These are phyloP conservation scores for Microsporum canis DNA, from an alignment of 2,329 filamentous ascomycete species.

Conservation along the genomic window DNA sequence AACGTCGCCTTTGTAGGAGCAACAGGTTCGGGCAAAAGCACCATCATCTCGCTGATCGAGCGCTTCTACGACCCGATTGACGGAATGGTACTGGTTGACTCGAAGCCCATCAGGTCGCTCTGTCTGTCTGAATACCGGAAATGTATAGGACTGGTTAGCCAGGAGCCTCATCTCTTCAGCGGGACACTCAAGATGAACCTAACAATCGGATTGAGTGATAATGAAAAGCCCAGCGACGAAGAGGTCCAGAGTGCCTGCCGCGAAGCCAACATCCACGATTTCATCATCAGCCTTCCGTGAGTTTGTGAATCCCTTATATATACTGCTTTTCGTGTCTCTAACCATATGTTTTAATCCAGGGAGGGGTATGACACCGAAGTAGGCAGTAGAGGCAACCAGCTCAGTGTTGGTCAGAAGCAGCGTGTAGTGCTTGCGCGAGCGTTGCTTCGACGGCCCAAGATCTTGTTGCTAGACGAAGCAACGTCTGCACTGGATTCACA, in stretches of 20 bases:
- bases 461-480: slow-evolving; percentile 46
- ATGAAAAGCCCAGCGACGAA: slow-evolving; percentile 48
- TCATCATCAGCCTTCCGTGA: slow-evolving; percentile 36
- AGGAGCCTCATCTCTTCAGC: slow-evolving; percentile 66
- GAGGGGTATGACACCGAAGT: slow-evolving; percentile 37
- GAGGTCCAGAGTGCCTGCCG: slow-evolving; percentile 53
- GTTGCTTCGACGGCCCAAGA: slow-evolving; percentile 38
- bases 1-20: slow-evolving; percentile 51
- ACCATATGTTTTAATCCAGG: neutral
- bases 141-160: slow-evolving; percentile 62
- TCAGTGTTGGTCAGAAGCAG: slow-evolving; percentile 44
- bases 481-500: slow-evolving; percentile 51
- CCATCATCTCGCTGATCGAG: slow-evolving; percentile 61
- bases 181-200: slow-evolving; percentile 62
- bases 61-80: slow-evolving; percentile 59
- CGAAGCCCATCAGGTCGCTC: slow-evolving; percentile 59
- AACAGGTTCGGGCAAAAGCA: slow-evolving; percentile 67
- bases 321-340: neutral
- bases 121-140: slow-evolving; percentile 56
- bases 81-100: slow-evolving; percentile 57
- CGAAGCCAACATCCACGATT: slow-evolving; percentile 53
- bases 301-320: neutral
- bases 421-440: slow-evolving; percentile 43
- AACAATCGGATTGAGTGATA: slow-evolving; percentile 44
- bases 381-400: slow-evolving; percentile 46